A percentile compares a stretch with the other conserved stretches of the same genome.
Conservation (phyloP, 108 stramenopile genomes). For the Bacterosira constricta region DNA sequence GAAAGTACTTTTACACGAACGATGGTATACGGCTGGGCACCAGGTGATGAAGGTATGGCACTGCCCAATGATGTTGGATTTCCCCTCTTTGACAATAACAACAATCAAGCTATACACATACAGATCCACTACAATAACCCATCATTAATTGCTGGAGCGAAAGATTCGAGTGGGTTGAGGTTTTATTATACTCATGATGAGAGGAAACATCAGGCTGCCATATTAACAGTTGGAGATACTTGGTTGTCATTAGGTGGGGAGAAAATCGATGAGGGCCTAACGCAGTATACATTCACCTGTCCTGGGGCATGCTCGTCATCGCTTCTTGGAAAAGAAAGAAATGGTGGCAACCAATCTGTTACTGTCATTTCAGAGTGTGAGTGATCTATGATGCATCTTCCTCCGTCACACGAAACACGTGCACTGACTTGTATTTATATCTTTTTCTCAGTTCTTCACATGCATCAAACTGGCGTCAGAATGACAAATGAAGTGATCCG, state of each 20-base stretch:
- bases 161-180: constrained; percentile 59
- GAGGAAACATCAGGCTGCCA: constrained; percentile 47
- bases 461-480: constrained; percentile 53
- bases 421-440: background rate
- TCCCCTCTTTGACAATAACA: constrained; percentile 40
- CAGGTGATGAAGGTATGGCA: constrained; percentile 37
- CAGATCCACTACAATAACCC: constrained; percentile 66
- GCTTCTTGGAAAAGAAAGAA: constrained; percentile 7
- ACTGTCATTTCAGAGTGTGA: constrained; percentile 53
- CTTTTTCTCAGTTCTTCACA: constrained; percentile 39
- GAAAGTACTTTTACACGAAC: background rate
- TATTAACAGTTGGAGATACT: constrained; percentile 55
- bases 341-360: too few species aligned
- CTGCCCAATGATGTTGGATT: constrained; percentile 55
- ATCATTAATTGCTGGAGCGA: constrained; percentile 8
- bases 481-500: constrained; percentile 55
- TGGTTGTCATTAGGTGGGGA: constrained; percentile 25
- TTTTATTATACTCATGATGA: constrained; percentile 48
- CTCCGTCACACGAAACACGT: background rate
- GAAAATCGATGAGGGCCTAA: constrained; percentile 39
- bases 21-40: constrained; percentile 54
- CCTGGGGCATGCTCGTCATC: constrained; percentile 39
- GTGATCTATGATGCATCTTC: background rate
- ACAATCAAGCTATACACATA: constrained; percentile 14
- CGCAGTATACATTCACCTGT: constrained; percentile 51